phyloP scores from a whole-genome alignment of 345 rosid genomes.

The Lumnitzera littorea region DNA sequence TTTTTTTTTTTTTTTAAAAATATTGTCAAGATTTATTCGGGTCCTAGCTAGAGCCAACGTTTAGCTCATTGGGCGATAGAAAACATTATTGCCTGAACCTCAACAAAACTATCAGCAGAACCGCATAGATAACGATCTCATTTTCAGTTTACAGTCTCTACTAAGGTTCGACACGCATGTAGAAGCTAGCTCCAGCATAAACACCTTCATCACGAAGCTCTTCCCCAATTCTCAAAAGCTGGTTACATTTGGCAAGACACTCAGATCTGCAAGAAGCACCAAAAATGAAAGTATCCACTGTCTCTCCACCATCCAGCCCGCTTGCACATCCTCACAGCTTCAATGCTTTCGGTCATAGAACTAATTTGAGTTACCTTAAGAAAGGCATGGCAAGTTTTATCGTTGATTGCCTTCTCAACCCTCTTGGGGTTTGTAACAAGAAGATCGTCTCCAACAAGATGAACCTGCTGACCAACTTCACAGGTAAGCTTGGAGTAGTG shows the following conservation, averaged over 20 bases:
- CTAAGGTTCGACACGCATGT: constrained; percentile 79
- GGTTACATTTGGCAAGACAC: constrained; percentile 68
- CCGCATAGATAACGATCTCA: too few species aligned
- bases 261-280: constrained; percentile 75
- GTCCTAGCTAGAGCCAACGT: too few species aligned
- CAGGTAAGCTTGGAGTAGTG: constrained; percentile 43
- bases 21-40: too few species aligned
- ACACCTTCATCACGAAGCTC: constrained; percentile 77
- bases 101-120: too few species aligned
- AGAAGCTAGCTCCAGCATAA: constrained; percentile 79
- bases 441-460: constrained; percentile 68
- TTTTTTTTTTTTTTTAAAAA: too few species aligned
- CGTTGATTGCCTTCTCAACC: constrained; percentile 81
- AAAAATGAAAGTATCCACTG: constrained; percentile 95
- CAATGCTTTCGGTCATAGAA: constrained; percentile 92
- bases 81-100: too few species aligned
- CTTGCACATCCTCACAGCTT: constrained; percentile 96
- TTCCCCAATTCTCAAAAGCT: constrained; percentile 85
- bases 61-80: too few species aligned
- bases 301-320: constrained; percentile 93
- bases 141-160: constrained; percentile 17
- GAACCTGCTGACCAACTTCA: constrained; percentile 55
- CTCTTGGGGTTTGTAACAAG: constrained; percentile 82
- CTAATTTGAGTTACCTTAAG: constrained; percentile 98
- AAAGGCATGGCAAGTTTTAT: constrained; percentile 89